These are phyloP conservation scores for Allium sativum DNA, from an alignment of 106 monocot genomes.

Conservation along the genomic window DNA sequence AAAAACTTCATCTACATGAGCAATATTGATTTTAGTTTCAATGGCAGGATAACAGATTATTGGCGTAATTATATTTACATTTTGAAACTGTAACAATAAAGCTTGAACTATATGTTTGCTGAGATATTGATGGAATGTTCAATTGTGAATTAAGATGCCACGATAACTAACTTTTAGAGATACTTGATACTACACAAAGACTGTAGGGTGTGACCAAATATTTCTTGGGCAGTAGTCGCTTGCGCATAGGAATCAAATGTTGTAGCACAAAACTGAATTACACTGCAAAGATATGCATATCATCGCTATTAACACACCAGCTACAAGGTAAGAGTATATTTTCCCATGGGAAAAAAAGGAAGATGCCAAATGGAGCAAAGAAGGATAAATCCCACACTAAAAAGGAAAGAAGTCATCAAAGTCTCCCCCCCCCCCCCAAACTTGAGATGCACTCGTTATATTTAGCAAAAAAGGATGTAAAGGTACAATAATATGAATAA, in stretches of 20 bases:
- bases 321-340: neutral
- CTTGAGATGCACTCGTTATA: conserved; percentile 16
- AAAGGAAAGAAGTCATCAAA: conserved; percentile 98
- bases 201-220: conserved; percentile 92
- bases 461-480: no score
- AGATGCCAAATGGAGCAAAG: conserved; percentile 88
- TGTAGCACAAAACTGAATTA: conserved; percentile 95
- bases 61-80: no score
- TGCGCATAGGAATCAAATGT: conserved; percentile 91
- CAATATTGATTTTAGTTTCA: no score
- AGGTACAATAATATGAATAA: no score
- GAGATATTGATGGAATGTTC: no score
- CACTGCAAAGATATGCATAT: conserved; percentile 38
- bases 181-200: conserved; percentile 97
- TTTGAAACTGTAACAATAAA: no score
- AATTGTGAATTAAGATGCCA: no score
- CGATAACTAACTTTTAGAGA: conserved; percentile 76
- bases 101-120: neutral
- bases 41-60: no score
- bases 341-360: neutral
- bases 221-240: conserved; percentile 96
- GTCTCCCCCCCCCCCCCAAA: conserved; percentile 99
- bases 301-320: neutral
- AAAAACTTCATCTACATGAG: no score
- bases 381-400: conserved; percentile 91